Base-by-base conservation (phyloP, 2,329 filamentous ascomycete genomes). In the Acephala macrosclerotiorum region DNA sequence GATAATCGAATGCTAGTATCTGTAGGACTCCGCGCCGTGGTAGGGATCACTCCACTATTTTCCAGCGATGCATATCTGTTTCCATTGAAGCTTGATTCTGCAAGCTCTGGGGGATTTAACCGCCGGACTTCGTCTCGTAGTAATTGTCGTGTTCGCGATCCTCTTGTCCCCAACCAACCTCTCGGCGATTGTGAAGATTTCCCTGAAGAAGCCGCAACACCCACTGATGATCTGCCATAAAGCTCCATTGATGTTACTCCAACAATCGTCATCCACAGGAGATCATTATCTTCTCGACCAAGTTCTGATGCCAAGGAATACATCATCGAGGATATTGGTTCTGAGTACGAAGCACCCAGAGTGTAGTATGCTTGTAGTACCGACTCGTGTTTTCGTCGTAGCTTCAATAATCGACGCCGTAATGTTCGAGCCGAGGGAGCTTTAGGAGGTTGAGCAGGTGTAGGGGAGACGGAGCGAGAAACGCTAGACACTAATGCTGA, bases 251-350 rank as follows among this genome's bases (percentile, higher is more conserved):
- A 97, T n/a, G 92, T 94, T 40, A 97, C 93, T 6, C 96, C 96
- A 29, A 99, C 93, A 74, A 98, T 97, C 6, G 94, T 89, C 65
- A 97, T 85, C 96, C 96, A 99, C 16, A 99, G 84, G 25, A 98
- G 84, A 74, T 99, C 94, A 74, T 98, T 99, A 78, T 98, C 95
- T 83, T 98, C 96, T 61, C 94, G 91, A 68, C 96, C 96, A 7
- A 99, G 87, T 75, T 98, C 96, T 1, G 94, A 97, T 1, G 95
- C 96, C 16, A 99, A 84, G 0, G 94, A 96, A 79, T 98, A 99
- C 75, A 97, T 87, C 81, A 98, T 90, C 0, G 94, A 97, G 0
- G 94, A 96, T 63, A 98, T 92, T 0, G 96, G 96, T 76, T 99
- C 96, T 0, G 95, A 95, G 76, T 97, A 97, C 1, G 94, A 97